These are phyloP conservation scores for Hevea brasiliensis DNA, from an alignment of 345 rosid genomes.

Conservation along the genomic window DNA sequence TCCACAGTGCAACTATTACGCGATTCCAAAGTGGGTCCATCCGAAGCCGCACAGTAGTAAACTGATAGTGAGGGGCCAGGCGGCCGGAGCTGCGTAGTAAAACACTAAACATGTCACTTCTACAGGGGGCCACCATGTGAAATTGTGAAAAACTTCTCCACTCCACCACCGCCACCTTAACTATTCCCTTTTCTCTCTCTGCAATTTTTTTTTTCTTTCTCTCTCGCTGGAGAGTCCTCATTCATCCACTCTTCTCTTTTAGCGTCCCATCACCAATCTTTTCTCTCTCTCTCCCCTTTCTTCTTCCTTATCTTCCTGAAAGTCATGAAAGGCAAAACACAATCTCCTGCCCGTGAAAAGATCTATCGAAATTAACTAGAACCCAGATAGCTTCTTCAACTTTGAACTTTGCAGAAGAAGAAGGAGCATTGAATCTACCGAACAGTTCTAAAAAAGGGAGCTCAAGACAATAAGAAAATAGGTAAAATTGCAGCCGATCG, in stretches of 20 bases:
- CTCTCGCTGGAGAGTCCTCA: background rate
- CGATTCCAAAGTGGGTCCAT: background rate
- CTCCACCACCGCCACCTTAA: background rate
- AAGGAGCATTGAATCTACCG: background rate
- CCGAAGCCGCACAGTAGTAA: background rate
- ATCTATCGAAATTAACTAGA: background rate
- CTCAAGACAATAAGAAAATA: background rate
- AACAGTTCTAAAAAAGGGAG: background rate
- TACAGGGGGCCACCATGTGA: constrained; percentile 27
- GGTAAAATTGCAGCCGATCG: background rate
- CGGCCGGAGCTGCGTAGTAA: constrained; percentile 35
- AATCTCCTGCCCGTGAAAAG: constrained; percentile 7
- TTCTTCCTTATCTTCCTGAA: background rate
- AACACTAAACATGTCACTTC: constrained; percentile 18
- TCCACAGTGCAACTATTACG: no score
- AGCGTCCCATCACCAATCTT: constrained; percentile 21
- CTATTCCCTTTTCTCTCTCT: background rate
- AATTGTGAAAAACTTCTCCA: background rate
- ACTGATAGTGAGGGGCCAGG: constrained; percentile 14
- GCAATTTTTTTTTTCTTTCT: background rate
- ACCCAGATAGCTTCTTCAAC: background rate
- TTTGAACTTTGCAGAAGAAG: background rate
- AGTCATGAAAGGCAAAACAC: constrained; percentile 14
- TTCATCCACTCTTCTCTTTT: constrained; percentile 20
- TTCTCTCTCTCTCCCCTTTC: background rate